These are phyloP conservation scores for Botrytis tulipae DNA, from an alignment of 2,329 filamentous ascomycete genomes.

Conservation along the genomic window DNA sequence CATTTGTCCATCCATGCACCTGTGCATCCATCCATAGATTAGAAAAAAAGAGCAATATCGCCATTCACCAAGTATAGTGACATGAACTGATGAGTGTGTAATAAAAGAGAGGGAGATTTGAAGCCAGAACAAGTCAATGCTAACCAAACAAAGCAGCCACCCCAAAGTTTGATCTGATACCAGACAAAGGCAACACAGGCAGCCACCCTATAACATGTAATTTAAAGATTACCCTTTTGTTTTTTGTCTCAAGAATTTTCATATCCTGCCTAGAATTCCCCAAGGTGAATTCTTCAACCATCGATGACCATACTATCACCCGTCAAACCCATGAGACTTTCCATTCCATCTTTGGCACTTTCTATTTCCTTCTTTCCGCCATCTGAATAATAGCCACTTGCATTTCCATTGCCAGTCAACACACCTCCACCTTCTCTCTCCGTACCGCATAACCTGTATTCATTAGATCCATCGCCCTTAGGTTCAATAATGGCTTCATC, in stretches of 20 bases:
- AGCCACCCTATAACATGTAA: constrained; percentile 7
- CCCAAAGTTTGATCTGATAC: constrained; percentile 7
- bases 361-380: constrained; percentile 25
- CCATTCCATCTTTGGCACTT: constrained; percentile 6
- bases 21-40: constrained; percentile 12
- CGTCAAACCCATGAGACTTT: constrained; percentile 16
- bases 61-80: constrained; percentile 12
- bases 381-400: constrained; percentile 38
- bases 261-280: not conserved
- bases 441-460: constrained; percentile 54
- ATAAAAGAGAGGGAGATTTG: not conserved
- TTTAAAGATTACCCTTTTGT: constrained; percentile 5
- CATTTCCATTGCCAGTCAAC: constrained; percentile 25
- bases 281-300: constrained; percentile 4
- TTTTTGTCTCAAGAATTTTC: not conserved
- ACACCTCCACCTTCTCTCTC: constrained; percentile 36
- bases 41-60: constrained; percentile 8
- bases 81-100: not conserved
- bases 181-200: constrained; percentile 4
- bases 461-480: constrained; percentile 48
- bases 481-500: constrained; percentile 62
- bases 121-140: not conserved
- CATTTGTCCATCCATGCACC: not conserved
- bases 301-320: constrained; percentile 20
- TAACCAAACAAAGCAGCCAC: constrained; percentile 7